Conservation (phyloP, 2,329 filamentous ascomycete genomes). For the Coniochaeta sp. region DNA sequence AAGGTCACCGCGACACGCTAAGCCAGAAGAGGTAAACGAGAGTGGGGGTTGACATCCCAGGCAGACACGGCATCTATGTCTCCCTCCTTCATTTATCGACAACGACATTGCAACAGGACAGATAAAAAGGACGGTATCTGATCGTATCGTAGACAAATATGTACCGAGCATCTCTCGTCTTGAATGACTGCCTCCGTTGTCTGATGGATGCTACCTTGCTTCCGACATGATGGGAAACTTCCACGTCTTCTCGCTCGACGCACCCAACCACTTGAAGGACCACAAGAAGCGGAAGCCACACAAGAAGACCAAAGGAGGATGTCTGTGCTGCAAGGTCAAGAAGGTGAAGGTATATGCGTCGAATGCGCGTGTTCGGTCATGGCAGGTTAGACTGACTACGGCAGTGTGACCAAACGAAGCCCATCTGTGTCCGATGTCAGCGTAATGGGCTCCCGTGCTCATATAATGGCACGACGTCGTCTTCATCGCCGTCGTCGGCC, state of each 20-base stretch:
- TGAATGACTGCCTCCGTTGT: too few species aligned
- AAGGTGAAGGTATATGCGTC: slow-evolving; percentile 13
- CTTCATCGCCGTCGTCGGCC: neutral
- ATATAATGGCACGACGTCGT: slow-evolving; percentile 3
- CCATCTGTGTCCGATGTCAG: slow-evolving; percentile 12
- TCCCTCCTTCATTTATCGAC: neutral
- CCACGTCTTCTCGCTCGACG: slow-evolving; percentile 21
- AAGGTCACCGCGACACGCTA: neutral
- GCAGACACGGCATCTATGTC: neutral
- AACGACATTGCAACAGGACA: neutral
- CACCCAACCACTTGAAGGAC: slow-evolving; percentile 8
- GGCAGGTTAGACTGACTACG: neutral
- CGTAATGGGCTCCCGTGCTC: slow-evolving; percentile 12
- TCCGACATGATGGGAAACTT: slow-evolving; percentile 5
- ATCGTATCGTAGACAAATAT: neutral
- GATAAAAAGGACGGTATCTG: neutral
- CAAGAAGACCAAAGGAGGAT: slow-evolving; percentile 14
- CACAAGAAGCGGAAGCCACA: slow-evolving; percentile 14
- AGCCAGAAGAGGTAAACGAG: neutral
- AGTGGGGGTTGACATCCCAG: too few species aligned
- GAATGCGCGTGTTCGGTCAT: neutral
- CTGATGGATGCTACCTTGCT: neutral
- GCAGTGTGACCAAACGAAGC: slow-evolving; percentile 14
- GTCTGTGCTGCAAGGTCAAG: slow-evolving; percentile 13
- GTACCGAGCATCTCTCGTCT: neutral